A percentile compares a stretch with the other conserved stretches of the same genome.
These are phyloP conservation scores for Talaromyces marneffei DNA, from an alignment of 2,329 filamentous ascomycete species.

Conservation along the genomic window DNA sequence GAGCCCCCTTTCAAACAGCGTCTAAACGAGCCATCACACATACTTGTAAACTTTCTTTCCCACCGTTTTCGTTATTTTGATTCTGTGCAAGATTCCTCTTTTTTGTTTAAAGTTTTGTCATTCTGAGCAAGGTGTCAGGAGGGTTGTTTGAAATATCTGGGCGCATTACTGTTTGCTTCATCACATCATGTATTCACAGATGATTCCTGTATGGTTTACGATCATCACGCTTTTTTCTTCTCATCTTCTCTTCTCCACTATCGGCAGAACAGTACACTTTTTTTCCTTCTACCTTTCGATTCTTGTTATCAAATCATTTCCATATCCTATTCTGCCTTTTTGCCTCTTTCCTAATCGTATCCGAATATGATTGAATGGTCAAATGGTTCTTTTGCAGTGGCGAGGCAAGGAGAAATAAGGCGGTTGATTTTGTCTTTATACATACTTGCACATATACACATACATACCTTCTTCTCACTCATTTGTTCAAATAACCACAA, in stretches of 20 bases:
- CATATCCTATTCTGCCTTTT: neutral
- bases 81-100: neutral
- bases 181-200: constrained; percentile 3
- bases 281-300: neutral
- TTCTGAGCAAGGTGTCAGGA: constrained; percentile 14
- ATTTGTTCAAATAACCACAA: neutral
- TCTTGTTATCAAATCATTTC: constrained; percentile 1
- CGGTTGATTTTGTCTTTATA: neutral
- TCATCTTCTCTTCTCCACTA: neutral
- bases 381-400: constrained; percentile 1
- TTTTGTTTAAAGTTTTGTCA: constrained; percentile 5
- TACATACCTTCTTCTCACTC: neutral
- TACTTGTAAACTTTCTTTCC: constrained; percentile 5
- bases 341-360: neutral
- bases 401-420: neutral
- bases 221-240: neutral
- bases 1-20: constrained; percentile 13
- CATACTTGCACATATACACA: constrained; percentile 6
- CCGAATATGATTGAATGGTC: constrained; percentile 4
- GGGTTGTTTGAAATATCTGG: constrained; percentile 7
- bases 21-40: neutral
- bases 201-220: constrained; percentile 10
- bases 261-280: neutral
- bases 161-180: constrained; percentile 7
- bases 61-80: neutral